Evolutionary conservation across 169 alveolate species (phyloP).

Genomic region (Plasmodium vivax): DNA sequence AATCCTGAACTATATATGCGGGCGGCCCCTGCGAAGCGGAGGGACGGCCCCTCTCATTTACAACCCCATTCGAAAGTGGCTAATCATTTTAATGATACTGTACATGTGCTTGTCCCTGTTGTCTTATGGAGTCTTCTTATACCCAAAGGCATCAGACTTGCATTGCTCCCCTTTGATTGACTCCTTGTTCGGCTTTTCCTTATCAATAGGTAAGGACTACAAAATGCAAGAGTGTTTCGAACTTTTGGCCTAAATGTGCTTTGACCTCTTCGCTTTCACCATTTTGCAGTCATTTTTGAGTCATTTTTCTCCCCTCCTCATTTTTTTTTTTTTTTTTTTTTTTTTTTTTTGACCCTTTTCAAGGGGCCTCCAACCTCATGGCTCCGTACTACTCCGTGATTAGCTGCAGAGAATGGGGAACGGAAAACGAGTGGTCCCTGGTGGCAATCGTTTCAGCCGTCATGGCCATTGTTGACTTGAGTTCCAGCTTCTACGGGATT

Average conservation of each 20-base stretch:
- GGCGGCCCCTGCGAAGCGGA: conserved; percentile 59
- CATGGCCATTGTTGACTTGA: conserved; percentile 79
- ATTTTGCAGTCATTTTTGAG: neutral
- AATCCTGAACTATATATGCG: conserved; percentile 76
- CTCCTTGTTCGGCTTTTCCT: conserved; percentile 77
- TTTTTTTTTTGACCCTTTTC: neutral
- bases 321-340: neutral
- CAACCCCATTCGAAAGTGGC: conserved; percentile 82
- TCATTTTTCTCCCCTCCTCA: neutral
- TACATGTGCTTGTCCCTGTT: conserved; percentile 75
- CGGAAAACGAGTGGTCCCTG: conserved; percentile 82
- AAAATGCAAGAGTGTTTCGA: neutral
- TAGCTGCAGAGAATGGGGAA: conserved; percentile 75
- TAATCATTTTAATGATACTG: conserved; percentile 70
- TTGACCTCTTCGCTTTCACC: neutral
- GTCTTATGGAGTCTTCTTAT: conserved; percentile 76
- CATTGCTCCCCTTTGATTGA: conserved; percentile 79
- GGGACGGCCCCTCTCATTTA: conserved; percentile 82
- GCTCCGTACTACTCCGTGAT: conserved; percentile 59
- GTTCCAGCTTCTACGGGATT: conserved; percentile 72
- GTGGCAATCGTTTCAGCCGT: conserved; percentile 79
- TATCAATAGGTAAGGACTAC: conserved; percentile 76
- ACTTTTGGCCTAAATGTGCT: neutral
- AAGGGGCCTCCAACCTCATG: conserved; percentile 64
- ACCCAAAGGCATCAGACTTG: conserved; percentile 79